Evolutionary conservation across 2,329 filamentous ascomycete genomes (phyloP).

Genomic region (Atkinsonella texensis): DNA sequence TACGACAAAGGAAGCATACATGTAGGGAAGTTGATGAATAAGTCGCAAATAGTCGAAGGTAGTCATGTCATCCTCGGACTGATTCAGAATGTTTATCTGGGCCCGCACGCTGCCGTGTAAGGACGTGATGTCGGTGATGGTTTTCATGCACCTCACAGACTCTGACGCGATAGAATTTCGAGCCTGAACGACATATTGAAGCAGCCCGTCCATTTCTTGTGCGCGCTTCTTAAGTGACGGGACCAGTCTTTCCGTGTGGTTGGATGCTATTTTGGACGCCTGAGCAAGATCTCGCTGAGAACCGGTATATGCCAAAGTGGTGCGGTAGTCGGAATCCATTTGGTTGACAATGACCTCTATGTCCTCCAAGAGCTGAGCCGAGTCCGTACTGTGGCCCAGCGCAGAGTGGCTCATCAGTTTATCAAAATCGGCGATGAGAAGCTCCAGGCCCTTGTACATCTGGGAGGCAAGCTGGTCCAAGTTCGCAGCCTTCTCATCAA

Average conservation of each 20-base stretch:
- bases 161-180: conserved; percentile 57
- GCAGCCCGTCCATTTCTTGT: conserved; percentile 49
- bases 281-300: conserved; percentile 48
- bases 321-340: conserved; percentile 74
- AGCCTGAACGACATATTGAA: conserved; percentile 46
- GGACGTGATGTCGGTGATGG: conserved; percentile 68
- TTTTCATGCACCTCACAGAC: conserved; percentile 65
- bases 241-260: conserved; percentile 50
- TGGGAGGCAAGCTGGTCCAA: conserved; percentile 47
- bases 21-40: conserved; percentile 71
- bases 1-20: conserved; percentile 80
- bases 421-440: conserved; percentile 51
- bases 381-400: conserved; percentile 48
- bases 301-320: conserved; percentile 56
- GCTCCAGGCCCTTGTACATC: conserved; percentile 50
- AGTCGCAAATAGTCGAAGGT: conserved; percentile 71
- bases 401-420: conserved; percentile 42
- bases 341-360: conserved; percentile 79
- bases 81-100: conserved; percentile 58
- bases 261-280: conserved; percentile 50
- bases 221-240: conserved; percentile 45
- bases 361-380: conserved; percentile 62
- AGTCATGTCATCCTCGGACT: conserved; percentile 63
- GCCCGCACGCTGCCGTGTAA: conserved; percentile 59
- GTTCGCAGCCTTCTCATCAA: conserved; percentile 46